Base-by-base conservation (phyloP, 2,329 filamentous ascomycete species). In the Waltergamsia citrina region DNA sequence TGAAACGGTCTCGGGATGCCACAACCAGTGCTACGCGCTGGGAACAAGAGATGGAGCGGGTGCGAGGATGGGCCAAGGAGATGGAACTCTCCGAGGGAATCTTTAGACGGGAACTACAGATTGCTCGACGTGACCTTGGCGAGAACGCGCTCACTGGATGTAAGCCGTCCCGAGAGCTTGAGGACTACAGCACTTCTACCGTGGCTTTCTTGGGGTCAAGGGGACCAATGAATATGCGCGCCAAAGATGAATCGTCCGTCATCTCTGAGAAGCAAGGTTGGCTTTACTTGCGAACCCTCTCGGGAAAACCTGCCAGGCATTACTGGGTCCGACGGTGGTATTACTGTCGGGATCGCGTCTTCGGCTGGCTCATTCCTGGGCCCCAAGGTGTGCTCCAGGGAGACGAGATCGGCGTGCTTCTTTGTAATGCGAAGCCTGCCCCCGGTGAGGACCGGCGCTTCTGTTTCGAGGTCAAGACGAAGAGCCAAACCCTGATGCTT, bases 401-500 rank as follows among this genome's bases (percentile, higher is more conserved):
- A 30, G 92, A 98, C 49, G 87, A 94, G 60, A 94, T 94, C 40
- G 92, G 92, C 26, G 88, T 98, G 4, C 62, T 98, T 34, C 75
- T 98, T 25, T 98, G 92, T 62, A 94, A 85, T 49, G 83, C 92
- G 32, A 85, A 90, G 48, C 87, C 88, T 14, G 87, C 88, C 1
- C 82, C 93, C 33, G 80, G 85, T 44, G 92, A 98, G 58, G 92
- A 98, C 50, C 78, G 92, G 25, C 76, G 92, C 12, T 98, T 96
- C 58, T 96, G 92, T 54, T 95, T 98, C 49, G 92, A 98, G 58
- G 83, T 98, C 49, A 98, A 96, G 66, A 98, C 92, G 3, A 98
- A 95, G 57, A 94, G 85, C 49, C 84, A 84, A 41, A 92, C 81
- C 32, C 78, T 94, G 42, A 65, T 95, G 38, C 67, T 98, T 4